Base-by-base conservation (phyloP, 2,329 filamentous ascomycete genomes). In the Fusarium bulbicola region DNA sequence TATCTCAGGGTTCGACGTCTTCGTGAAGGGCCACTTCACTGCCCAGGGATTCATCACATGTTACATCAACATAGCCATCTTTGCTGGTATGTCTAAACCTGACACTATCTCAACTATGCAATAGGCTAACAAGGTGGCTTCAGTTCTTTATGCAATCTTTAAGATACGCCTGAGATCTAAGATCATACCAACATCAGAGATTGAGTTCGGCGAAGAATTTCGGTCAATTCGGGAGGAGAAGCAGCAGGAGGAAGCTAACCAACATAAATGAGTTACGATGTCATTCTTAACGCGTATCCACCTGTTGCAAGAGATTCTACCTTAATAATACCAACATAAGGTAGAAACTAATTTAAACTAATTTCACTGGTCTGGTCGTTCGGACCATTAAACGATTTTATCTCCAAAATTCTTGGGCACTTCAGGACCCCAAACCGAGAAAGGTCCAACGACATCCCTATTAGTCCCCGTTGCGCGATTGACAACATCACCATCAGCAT, bases 21-120 rank as follows among this genome's bases (percentile, higher is more conserved):
- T 59, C 5, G 56, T 59, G 4, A 49, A 59, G 16, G 56, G 42
- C 2, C 40, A 28, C 11, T 59, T 59, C 14, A 49, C 56, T 30
- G 56, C 56, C 12, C 40, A 59, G 5, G 42, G 56, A 11, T 59
- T 59, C 14, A 59, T 59, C 26, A 59, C 56, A 11, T 59, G 42
- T 3, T 59, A 49, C 20, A 59, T 59, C 24, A 50, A 59, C 42
- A 59, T 59, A 5, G 56, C 32, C 5, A 59, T 59, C 11, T 59
- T 59, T 50, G 56, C 56, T 21, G 20, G 56, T 58, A 37, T 6
- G 32, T 28, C 6, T 36, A 3, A 30, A 12, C 15, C 3, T 2
- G 4, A 20, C 1, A 5, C 4, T 14, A 3, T 15, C 0, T 0
- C 4, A 21, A 4, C 14, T 11, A 10, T 1, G 0, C 1, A 7